These are phyloP conservation scores for Fusarium phyllophilum DNA, from an alignment of 2,329 filamentous ascomycete species.

Conservation along the genomic window DNA sequence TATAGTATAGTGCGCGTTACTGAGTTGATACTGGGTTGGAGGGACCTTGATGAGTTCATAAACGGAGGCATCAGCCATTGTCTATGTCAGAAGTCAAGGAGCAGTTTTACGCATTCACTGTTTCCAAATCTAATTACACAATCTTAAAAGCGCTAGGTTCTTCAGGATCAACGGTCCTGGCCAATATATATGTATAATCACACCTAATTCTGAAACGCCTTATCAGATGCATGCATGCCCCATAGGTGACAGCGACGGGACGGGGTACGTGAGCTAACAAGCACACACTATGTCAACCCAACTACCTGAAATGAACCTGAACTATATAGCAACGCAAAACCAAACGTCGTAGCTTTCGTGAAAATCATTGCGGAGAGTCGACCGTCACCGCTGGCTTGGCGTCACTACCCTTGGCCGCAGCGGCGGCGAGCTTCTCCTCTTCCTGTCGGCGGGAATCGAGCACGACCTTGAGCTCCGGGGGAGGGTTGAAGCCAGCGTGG, in stretches of 20 bases:
- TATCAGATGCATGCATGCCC: conserved; percentile 43
- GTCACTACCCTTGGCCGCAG: conserved; percentile 31
- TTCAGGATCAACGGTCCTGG: conserved; percentile 26
- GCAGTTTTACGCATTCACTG: neutral
- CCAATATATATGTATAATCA: conserved; percentile 25
- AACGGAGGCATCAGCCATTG: neutral
- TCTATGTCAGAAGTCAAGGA: neutral
- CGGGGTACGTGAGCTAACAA: conserved; percentile 23
- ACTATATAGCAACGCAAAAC: conserved; percentile 14
- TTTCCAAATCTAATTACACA: neutral
- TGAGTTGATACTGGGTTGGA: neutral
- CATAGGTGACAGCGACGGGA: conserved; percentile 7
- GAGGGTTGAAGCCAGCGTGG: conserved; percentile 81
- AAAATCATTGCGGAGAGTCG: conserved; percentile 41
- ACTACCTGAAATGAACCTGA: neutral
- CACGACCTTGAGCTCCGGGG: conserved; percentile 67
- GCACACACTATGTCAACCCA: conserved; percentile 20
- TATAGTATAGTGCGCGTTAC: neutral
- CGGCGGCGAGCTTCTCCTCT: conserved; percentile 48
- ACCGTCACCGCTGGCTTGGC: conserved; percentile 43
- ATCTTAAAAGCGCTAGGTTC: conserved; percentile 17
- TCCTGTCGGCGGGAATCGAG: conserved; percentile 65
- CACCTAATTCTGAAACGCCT: conserved; percentile 46
- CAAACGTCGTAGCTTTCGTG: conserved; percentile 30
- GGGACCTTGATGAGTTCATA: neutral